Conservation (phyloP, 768 basidiomycete species). For the Leccinum fibrillosum region DNA sequence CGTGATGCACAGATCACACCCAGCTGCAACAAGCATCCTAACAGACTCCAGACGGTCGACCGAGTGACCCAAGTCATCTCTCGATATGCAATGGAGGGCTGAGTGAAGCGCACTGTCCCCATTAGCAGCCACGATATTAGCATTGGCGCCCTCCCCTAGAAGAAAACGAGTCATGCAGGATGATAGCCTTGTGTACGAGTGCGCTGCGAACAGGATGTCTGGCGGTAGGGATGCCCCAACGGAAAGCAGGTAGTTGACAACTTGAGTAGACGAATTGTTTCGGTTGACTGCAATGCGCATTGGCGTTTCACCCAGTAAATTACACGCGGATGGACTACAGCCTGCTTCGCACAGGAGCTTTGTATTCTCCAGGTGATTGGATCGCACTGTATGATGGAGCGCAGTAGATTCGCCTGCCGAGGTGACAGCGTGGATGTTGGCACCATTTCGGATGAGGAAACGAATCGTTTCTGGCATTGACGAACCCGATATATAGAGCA, state of each 20-base stretch:
- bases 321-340: not conserved
- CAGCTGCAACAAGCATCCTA: too few species aligned
- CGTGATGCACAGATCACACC: too few species aligned
- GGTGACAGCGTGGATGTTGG: not conserved
- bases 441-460: not conserved
- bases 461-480: not conserved
- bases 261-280: too few species aligned
- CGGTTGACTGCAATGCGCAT: not conserved
- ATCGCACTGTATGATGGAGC: not conserved
- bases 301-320: not conserved
- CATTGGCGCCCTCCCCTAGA: slow-evolving; percentile 26
- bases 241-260: too few species aligned
- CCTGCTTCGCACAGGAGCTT: not conserved
- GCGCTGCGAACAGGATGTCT: too few species aligned
- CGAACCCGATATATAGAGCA: not conserved
- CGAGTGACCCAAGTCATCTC: too few species aligned
- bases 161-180: not conserved
- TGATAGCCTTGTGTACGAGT: too few species aligned
- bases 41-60: too few species aligned
- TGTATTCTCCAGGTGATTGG: not conserved
- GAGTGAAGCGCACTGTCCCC: not conserved
- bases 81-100: not conserved
- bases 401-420: not conserved
- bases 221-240: too few species aligned
- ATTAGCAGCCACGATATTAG: not conserved